Base-by-base conservation (phyloP, 1,139 yeast genomes). In the Hansenula sp. region DNA sequence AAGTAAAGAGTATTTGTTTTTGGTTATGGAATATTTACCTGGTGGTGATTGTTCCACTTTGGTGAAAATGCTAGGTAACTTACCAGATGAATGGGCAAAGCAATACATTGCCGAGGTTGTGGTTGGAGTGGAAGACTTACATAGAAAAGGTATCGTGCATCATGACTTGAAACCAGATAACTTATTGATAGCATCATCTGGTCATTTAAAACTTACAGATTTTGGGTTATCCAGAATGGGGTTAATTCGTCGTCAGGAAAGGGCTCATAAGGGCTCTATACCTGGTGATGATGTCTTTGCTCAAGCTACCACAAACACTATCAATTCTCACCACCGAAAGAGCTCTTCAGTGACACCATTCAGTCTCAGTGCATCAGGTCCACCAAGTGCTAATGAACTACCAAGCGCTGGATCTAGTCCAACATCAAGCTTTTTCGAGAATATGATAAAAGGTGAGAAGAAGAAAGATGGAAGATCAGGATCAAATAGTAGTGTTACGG, bases 11-110 rank as follows among this genome's bases (percentile, higher is more conserved):
- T 89, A 84, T 57, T 68, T 94, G 22, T 94, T 87, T 57, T 69
- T 94, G 51, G 98, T 94, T 2, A 92, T 94, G 97, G 98, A 94
- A 60, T 94, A 89, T 59, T 68, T 92, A 36, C 88, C 86, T 52
- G 98, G 98, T 31, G 99, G 99, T 24, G 99, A 94, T 61, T 79
- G 95, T 57, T 95, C 97, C 0, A 84, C 96, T 0, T 66, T 94
- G 37, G 66, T 94, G 26, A 86, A 87, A 52, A 79, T 80, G 61
- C 69, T 90, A 59, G 96, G 95, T 0, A 82, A 83, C 2, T 65
- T 87, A 31, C 87, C 96, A 2, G 81, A 86, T 41, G 84, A 82
- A 43, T 92, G 98, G 98, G 82, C 95, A 0, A 79, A 75, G 46
- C 73, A 85, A 49, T 94, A 92, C 53, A 75, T 88, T 44, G 92